These are phyloP conservation scores for Malassezia equina DNA, from an alignment of 1,284 basidiomycete species.

Conservation along the genomic window DNA sequence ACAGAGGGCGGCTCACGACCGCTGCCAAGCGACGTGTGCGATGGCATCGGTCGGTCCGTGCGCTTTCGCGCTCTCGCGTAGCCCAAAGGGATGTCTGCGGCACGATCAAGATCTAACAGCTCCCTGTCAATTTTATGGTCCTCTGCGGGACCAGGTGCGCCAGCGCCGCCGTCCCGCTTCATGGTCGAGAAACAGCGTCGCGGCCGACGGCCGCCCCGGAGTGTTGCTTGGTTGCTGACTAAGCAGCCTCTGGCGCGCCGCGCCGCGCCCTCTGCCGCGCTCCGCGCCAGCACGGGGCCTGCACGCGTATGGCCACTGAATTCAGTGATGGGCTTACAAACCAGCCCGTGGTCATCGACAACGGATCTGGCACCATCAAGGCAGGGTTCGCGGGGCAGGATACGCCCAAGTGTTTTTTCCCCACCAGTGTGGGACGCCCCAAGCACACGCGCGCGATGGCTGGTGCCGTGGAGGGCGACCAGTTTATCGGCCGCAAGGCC, in stretches of 20 bases:
- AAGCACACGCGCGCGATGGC: constrained; percentile 47
- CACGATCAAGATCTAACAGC: constrained; percentile 7
- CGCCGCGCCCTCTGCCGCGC: not conserved
- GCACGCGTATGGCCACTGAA: constrained; percentile 24
- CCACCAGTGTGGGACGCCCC: constrained; percentile 38
- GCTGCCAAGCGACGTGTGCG: constrained; percentile 11
- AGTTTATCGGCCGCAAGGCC: constrained; percentile 43
- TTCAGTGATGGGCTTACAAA: constrained; percentile 48
- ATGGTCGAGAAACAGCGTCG: not conserved
- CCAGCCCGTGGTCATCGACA: constrained; percentile 48
- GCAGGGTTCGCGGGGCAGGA: constrained; percentile 47
- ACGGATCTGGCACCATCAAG: constrained; percentile 47
- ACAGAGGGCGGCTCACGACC: not conserved
- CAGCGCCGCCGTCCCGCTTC: not conserved
- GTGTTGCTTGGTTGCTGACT: constrained; percentile 1
- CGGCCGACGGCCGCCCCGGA: not conserved
- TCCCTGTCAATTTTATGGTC: not conserved
- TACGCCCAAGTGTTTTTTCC: constrained; percentile 46
- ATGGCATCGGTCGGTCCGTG: not conserved
- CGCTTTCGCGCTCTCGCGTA: not conserved
- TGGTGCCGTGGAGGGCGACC: constrained; percentile 46
- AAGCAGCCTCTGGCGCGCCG: not conserved
- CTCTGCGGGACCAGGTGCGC: not conserved
- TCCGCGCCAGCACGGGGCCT: not conserved
- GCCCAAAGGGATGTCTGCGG: constrained; percentile 12